Evolutionary conservation across 192 early-diverging fungal genomes (phyloP).

Genomic region (Entomortierella lignicola): DNA sequence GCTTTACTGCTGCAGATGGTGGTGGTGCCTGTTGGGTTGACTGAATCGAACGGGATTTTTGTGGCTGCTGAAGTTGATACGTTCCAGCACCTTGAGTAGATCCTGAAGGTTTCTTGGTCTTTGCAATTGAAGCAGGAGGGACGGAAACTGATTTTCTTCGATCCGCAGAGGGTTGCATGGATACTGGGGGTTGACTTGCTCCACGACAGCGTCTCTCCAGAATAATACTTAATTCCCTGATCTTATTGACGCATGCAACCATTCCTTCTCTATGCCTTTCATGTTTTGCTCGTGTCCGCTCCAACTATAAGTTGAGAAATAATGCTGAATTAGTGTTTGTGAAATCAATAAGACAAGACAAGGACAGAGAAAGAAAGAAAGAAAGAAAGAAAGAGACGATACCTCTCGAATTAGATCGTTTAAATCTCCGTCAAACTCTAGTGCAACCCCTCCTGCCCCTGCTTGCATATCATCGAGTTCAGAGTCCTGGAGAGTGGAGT

Average conservation of each 20-base stretch:
- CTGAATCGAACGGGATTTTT: no score
- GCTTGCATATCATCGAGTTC: conserved; percentile 2
- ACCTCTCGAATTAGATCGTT: conserved; percentile 46
- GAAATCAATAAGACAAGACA: not conserved
- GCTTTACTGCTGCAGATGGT: not conserved
- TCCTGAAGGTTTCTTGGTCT: not conserved
- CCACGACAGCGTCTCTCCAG: conserved; percentile 28
- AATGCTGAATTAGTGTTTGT: no score
- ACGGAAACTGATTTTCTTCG: not conserved
- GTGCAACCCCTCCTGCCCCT: not conserved
- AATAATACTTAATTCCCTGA: conserved; percentile 27
- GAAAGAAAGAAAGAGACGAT: not conserved
- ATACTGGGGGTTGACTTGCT: not conserved
- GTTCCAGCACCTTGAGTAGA: not conserved
- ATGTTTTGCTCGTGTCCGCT: conserved; percentile 36
- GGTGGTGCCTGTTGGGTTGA: not conserved
- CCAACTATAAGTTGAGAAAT: conserved; percentile 14
- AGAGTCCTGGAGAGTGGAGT: conserved; percentile 24
- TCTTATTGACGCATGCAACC: conserved; percentile 22
- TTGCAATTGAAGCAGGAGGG: not conserved
- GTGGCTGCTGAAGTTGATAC: not conserved
- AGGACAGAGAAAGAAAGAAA: not conserved
- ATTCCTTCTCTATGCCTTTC: conserved; percentile 37
- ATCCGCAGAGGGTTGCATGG: not conserved
- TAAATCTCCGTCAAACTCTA: conserved; percentile 34